These are phyloP conservation scores for Mortierella polycephala DNA, from an alignment of 371 early-diverging fungal genomes.

Conservation along the genomic window DNA sequence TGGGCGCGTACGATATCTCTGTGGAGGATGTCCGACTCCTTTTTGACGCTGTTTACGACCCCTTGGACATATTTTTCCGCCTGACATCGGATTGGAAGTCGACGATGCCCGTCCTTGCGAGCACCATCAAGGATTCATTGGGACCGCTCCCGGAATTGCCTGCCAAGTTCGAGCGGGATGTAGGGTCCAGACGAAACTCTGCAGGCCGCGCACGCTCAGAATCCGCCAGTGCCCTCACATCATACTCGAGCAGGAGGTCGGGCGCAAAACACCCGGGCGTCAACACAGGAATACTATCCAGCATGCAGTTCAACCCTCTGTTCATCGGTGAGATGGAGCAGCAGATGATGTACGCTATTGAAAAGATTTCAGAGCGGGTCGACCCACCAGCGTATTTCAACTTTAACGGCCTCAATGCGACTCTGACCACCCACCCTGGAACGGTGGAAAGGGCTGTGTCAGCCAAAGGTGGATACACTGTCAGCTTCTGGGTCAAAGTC, in stretches of 20 bases:
- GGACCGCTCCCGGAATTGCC: constrained; percentile 37
- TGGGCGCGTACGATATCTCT: constrained; percentile 57
- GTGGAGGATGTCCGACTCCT: constrained; percentile 51
- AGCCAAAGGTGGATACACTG: constrained; percentile 55
- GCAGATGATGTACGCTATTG: constrained; percentile 58
- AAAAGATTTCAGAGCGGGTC: constrained; percentile 54
- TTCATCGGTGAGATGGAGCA: constrained; percentile 57
- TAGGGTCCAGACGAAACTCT: constrained; percentile 13
- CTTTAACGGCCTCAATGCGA: constrained; percentile 54
- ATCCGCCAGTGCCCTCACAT: constrained; percentile 36
- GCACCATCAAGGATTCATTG: constrained; percentile 25
- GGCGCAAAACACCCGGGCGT: constrained; percentile 5
- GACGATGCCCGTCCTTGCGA: constrained; percentile 7
- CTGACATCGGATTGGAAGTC: constrained; percentile 23
- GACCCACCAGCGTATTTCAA: constrained; percentile 58
- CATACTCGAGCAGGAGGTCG: constrained; percentile 18
- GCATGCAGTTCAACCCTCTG: constrained; percentile 52
- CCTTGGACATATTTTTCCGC: constrained; percentile 49
- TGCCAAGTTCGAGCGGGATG: constrained; percentile 22
- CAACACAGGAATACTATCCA: not conserved
- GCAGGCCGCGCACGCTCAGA: constrained; percentile 37
- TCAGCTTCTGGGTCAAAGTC: constrained; percentile 57
- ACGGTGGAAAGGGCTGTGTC: constrained; percentile 49
- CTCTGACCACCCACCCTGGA: constrained; percentile 49
- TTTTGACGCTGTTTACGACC: constrained; percentile 57